Percentiles rank a stretch among this genome's conserved stretches.
Conservation (phyloP, 179 eudicot genomes). For the Sideroxylon spinosum region DNA sequence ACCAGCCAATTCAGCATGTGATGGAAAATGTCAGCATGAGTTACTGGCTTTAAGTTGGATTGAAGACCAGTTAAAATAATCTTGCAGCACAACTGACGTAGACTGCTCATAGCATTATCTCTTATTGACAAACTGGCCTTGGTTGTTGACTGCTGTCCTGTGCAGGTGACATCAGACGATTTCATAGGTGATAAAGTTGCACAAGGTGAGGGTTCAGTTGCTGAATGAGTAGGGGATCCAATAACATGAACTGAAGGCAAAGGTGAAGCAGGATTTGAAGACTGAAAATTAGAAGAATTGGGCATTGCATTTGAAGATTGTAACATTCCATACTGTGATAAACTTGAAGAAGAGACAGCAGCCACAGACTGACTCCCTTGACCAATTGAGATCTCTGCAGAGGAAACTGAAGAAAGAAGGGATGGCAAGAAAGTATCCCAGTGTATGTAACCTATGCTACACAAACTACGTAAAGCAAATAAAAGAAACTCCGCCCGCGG, state of each 20-base stretch:
- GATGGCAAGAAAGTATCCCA: slow-evolving; percentile 87
- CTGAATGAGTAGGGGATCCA: slow-evolving; percentile 89
- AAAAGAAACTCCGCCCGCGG: slow-evolving; percentile 88
- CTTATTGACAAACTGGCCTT: slow-evolving; percentile 40
- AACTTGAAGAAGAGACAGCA: slow-evolving; percentile 43
- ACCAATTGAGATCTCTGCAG: slow-evolving; percentile 60
- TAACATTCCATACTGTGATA: slow-evolving; percentile 57
- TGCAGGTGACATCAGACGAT: slow-evolving; percentile 44
- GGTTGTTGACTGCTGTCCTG: slow-evolving; percentile 40
- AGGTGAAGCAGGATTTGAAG: slow-evolving; percentile 78
- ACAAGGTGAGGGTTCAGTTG: slow-evolving; percentile 57
- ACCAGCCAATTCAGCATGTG: slow-evolving; percentile 86
- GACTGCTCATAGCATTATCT: slow-evolving; percentile 73
- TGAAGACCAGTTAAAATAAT: slow-evolving; percentile 68
- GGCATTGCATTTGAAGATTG: slow-evolving; percentile 46
- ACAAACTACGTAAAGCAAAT: slow-evolving; percentile 77
- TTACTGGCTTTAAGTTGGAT: slow-evolving; percentile 71
- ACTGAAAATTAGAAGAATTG: slow-evolving; percentile 60
- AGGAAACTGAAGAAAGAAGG: slow-evolving; percentile 77
- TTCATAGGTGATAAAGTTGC: slow-evolving; percentile 59
- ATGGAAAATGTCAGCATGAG: slow-evolving; percentile 69
- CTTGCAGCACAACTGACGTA: slow-evolving; percentile 86
- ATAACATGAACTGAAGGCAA: slow-evolving; percentile 66
- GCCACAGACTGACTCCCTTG: slow-evolving; percentile 62
- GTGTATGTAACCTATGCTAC: slow-evolving; percentile 57